Percentiles rank a stretch among this genome's conserved stretches.
Conservation (phyloP, 371 early-diverging fungal genomes). For the Lichtheimia ornata region DNA sequence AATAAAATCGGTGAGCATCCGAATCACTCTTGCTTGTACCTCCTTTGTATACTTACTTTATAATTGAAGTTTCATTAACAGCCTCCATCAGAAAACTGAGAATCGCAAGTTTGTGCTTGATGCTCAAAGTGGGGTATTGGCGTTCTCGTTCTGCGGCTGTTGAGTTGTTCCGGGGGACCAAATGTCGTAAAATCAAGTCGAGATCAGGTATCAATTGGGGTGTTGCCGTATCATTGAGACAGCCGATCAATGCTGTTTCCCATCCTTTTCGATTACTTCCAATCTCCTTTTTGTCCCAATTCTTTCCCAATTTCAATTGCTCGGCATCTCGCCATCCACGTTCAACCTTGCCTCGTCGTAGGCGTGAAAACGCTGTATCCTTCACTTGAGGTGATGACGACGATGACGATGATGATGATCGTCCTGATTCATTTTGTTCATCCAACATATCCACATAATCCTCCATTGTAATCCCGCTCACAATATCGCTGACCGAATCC, state of each 20-base stretch:
- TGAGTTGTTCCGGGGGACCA: slow-evolving; percentile 36
- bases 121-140: slow-evolving; percentile 37
- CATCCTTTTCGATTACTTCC: slow-evolving; percentile 43
- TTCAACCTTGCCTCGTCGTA: slow-evolving; percentile 23
- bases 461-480: slow-evolving; percentile 35
- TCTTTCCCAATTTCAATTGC: slow-evolving; percentile 27
- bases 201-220: slow-evolving; percentile 40
- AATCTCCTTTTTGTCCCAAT: slow-evolving; percentile 47
- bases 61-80: slow-evolving; percentile 44
- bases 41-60: slow-evolving; percentile 30
- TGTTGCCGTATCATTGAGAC: slow-evolving; percentile 48
- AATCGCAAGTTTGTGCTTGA: slow-evolving; percentile 43
- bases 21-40: too few relatives aligned
- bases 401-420: not conserved
- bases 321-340: slow-evolving; percentile 44
- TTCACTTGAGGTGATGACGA: slow-evolving; percentile 8
- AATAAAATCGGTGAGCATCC: too few relatives aligned
- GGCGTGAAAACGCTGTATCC: slow-evolving; percentile 14
- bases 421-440: slow-evolving; percentile 1
- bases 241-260: slow-evolving; percentile 48
- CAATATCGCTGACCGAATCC: slow-evolving; percentile 33
- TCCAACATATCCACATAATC: slow-evolving; percentile 26
- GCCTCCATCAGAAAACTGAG: slow-evolving; percentile 39
- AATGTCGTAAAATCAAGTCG: slow-evolving; percentile 38
- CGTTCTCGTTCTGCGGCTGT: slow-evolving; percentile 46